These are phyloP conservation scores for Entomophthora muscae DNA, from an alignment of 371 early-diverging fungal genomes.

Conservation along the genomic window DNA sequence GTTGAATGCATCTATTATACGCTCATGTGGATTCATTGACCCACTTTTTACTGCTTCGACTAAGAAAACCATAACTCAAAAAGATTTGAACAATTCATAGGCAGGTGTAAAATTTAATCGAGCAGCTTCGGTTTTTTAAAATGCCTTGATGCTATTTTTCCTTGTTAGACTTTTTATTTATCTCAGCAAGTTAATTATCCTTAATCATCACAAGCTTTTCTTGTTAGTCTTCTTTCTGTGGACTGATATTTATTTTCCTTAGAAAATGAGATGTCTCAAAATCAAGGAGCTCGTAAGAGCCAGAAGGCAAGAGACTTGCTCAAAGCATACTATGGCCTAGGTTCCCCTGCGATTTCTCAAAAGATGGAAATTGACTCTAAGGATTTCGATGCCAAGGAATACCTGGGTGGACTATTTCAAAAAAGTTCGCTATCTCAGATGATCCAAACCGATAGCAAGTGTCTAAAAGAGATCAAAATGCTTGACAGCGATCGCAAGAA, in stretches of 20 bases:
- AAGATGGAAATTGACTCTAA: neutral
- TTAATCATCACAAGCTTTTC: no score
- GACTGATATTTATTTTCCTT: neutral
- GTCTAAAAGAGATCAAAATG: neutral
- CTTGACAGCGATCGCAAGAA: constrained; percentile 6
- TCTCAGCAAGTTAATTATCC: no score
- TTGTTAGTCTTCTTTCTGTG: no score
- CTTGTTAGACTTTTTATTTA: no score
- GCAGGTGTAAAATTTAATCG: no score
- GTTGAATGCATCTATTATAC: no score
- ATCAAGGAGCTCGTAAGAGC: neutral
- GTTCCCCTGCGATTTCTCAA: neutral
- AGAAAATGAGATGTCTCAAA: neutral
- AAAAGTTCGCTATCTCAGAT: neutral
- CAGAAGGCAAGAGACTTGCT: neutral
- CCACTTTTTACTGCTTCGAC: no score
- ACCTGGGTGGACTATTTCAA: neutral
- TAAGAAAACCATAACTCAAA: no score
- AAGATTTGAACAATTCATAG: no score
- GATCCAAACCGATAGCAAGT: neutral
- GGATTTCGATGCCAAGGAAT: neutral
- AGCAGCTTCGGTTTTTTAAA: no score
- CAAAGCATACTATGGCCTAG: neutral
- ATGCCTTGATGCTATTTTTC: no score
- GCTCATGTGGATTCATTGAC: no score